These are phyloP conservation scores for Candolleomyces aberdarensis DNA, from an alignment of 768 basidiomycete genomes.

Conservation along the genomic window DNA sequence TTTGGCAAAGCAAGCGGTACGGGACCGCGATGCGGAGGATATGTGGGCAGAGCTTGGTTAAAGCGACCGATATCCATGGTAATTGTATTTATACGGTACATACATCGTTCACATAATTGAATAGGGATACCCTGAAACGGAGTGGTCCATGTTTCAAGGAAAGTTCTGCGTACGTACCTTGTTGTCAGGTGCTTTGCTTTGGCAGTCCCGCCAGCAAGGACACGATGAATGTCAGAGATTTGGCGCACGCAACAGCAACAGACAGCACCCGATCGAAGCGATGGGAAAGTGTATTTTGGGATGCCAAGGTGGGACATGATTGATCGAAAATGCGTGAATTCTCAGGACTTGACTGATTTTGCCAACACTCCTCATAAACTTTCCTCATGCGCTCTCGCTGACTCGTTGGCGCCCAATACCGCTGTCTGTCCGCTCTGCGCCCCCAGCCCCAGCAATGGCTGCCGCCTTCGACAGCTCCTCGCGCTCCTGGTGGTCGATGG, in stretches of 20 bases:
- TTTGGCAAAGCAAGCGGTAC: constrained; percentile 48
- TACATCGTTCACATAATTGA: no score
- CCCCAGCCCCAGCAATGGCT: constrained; percentile 25
- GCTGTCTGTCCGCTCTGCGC: constrained; percentile 17
- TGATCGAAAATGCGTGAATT: constrained; percentile 16
- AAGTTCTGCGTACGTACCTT: no score
- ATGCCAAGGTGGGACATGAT: background rate
- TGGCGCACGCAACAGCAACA: background rate
- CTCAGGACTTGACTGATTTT: constrained; percentile 12
- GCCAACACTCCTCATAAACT: background rate
- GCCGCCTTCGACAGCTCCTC: constrained; percentile 32
- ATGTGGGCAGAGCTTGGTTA: constrained; percentile 65
- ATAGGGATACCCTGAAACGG: no score
- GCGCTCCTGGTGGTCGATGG: constrained; percentile 45
- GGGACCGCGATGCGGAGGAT: constrained; percentile 62
- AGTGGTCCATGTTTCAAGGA: no score
- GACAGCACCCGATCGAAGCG: background rate
- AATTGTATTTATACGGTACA: no score
- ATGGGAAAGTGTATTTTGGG: background rate
- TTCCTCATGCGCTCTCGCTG: constrained; percentile 10
- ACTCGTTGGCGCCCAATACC: constrained; percentile 15
- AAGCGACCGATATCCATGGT: background rate
- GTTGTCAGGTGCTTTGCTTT: no score
- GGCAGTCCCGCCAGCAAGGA: no score
- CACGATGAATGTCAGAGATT: background rate